These are phyloP conservation scores for Zymoseptoria brevis DNA, from an alignment of 2,329 filamentous ascomycete species.

Conservation along the genomic window DNA sequence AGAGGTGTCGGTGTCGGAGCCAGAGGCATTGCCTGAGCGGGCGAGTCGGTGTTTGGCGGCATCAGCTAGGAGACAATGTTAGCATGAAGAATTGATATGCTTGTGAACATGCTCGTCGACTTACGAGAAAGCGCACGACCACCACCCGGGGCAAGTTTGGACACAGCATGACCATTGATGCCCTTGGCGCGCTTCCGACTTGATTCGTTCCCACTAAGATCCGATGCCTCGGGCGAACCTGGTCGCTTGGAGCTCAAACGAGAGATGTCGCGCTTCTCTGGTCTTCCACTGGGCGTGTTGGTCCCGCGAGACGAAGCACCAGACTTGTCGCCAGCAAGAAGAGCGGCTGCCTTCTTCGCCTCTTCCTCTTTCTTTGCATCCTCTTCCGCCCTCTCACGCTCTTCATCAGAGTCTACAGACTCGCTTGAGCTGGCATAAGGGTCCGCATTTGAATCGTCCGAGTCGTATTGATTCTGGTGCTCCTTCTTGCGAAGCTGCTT, in stretches of 20 bases:
- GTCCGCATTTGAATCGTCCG: constrained; percentile 47
- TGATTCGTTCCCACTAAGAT: constrained; percentile 87
- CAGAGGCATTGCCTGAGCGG: constrained; percentile 35
- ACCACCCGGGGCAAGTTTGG: constrained; percentile 10
- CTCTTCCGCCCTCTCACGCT: constrained; percentile 52
- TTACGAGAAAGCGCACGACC: constrained; percentile 22
- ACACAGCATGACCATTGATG: constrained; percentile 34
- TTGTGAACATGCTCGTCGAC: constrained; percentile 4
- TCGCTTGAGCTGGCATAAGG: constrained; percentile 40
- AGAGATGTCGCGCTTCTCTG: constrained; percentile 46
- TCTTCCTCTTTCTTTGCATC: constrained; percentile 49
- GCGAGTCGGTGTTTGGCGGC: constrained; percentile 9
- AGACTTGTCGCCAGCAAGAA: constrained; percentile 41
- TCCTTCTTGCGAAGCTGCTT: constrained; percentile 80
- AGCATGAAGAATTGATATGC: background rate
- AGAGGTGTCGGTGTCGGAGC: constrained; percentile 66
- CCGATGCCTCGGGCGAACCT: constrained; percentile 78
- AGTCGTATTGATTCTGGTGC: constrained; percentile 78
- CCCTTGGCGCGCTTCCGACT: constrained; percentile 60
- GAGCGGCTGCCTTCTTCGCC: constrained; percentile 42
- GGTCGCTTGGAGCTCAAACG: constrained; percentile 60
- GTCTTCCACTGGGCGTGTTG: constrained; percentile 55
- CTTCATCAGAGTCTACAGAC: constrained; percentile 57
- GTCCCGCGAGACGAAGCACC: constrained; percentile 62
- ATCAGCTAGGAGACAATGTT: constrained; percentile 3